Conservation (phyloP, 2,329 filamentous ascomycete genomes). For the Emydomyces testavorans region DNA sequence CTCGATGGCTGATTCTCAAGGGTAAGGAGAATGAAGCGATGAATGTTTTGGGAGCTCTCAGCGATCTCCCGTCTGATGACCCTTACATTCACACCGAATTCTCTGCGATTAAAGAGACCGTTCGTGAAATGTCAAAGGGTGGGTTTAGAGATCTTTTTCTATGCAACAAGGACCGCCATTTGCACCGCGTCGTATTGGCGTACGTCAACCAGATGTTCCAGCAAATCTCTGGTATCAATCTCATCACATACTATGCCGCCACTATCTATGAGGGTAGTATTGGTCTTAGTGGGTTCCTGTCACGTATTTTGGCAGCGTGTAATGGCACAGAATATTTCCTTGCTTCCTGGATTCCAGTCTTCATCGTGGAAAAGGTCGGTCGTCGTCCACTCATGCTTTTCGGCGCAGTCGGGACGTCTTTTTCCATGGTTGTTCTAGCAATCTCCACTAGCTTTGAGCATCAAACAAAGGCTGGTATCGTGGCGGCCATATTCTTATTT, state of each 20-base stretch:
- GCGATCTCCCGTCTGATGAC: slow-evolving; percentile 39
- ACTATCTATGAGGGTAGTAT: slow-evolving; percentile 35
- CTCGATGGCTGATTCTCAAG: slow-evolving; percentile 48
- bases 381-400: slow-evolving; percentile 61
- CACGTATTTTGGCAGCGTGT: slow-evolving; percentile 42
- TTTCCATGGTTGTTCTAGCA: slow-evolving; percentile 52
- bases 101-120: slow-evolving; percentile 43
- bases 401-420: slow-evolving; percentile 52
- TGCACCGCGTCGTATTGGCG: slow-evolving; percentile 45
- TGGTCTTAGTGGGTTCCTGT: slow-evolving; percentile 30
- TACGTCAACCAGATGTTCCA: slow-evolving; percentile 49
- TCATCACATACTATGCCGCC: slow-evolving; percentile 38
- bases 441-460: slow-evolving; percentile 29
- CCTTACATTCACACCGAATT: slow-evolving; percentile 39
- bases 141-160: slow-evolving; percentile 49
- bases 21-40: slow-evolving; percentile 43
- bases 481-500: slow-evolving; percentile 46
- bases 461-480: slow-evolving; percentile 32
- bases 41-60: slow-evolving; percentile 37
- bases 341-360: slow-evolving; percentile 41
- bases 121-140: slow-evolving; percentile 41
- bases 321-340: slow-evolving; percentile 46
- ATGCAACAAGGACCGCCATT: slow-evolving; percentile 45
- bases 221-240: slow-evolving; percentile 37
- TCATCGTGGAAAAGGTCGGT: slow-evolving; percentile 41